phyloP scores from a whole-genome alignment of 805 yeast species.

The Saccharomycopsis olivae region DNA sequence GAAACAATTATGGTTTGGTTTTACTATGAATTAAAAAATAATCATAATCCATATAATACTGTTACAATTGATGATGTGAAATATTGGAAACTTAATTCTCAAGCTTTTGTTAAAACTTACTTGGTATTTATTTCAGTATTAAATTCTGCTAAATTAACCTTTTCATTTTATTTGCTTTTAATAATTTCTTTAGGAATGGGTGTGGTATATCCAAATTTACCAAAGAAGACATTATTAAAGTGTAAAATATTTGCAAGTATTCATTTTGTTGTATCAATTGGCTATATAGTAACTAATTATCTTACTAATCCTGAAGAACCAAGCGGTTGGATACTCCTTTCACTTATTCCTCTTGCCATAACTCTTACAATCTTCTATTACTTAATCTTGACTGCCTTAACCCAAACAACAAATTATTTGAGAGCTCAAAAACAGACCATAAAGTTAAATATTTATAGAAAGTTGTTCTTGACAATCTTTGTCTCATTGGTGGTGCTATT shows the following conservation, averaged over 20 bases:
- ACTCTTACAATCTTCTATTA: conserved; percentile 67
- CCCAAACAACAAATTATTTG: conserved; percentile 61
- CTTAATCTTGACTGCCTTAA: conserved; percentile 60
- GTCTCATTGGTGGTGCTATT: conserved; percentile 60
- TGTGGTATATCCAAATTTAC: conserved; percentile 79
- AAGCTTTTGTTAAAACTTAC: conserved; percentile 56
- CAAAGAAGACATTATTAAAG: conserved; percentile 61
- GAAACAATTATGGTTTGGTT: conserved; percentile 90
- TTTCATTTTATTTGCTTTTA: conserved; percentile 77
- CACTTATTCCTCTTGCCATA: conserved; percentile 61
- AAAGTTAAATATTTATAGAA: conserved; percentile 78
- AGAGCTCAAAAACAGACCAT: conserved; percentile 84
- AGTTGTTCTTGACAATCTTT: conserved; percentile 63
- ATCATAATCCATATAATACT: conserved; percentile 22
- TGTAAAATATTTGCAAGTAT: conserved; percentile 49
- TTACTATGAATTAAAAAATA: conserved; percentile 74
- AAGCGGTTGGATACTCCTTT: conserved; percentile 40
- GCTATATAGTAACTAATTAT: conserved; percentile 46
- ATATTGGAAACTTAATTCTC: conserved; percentile 29
- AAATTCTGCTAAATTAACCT: conserved; percentile 73
- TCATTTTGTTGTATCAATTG: conserved; percentile 44
- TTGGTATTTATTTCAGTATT: conserved; percentile 68
- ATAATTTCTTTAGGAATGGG: conserved; percentile 91
- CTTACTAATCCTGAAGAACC: conserved; percentile 40
- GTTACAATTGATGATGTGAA: conserved; percentile 22